Percentiles rank a stretch among this genome's conserved stretches.
Evolutionary conservation across 2,329 filamentous ascomycete species (phyloP).

Genomic region (Neopestalotiopsis sp.): DNA sequence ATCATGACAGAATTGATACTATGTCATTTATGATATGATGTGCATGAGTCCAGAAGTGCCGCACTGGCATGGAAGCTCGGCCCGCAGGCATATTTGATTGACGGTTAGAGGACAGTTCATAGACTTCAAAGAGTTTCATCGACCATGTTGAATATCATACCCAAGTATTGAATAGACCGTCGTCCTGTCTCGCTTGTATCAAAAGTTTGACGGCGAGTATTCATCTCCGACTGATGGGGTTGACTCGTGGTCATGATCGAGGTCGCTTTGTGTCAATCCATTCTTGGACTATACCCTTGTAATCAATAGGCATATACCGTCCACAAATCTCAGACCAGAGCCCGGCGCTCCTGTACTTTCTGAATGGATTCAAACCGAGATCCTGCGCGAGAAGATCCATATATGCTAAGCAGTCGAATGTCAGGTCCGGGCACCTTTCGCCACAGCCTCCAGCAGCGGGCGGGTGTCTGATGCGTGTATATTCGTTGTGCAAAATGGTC

Average conservation of each 20-base stretch:
- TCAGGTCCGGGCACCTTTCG: conserved; percentile 58
- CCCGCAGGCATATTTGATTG: too few species aligned
- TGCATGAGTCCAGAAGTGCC: too few species aligned
- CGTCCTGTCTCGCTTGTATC: too few species aligned
- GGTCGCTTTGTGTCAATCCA: neutral
- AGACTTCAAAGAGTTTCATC: neutral
- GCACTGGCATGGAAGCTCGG: too few species aligned
- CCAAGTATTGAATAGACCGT: neutral
- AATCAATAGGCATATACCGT: neutral
- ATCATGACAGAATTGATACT: too few species aligned
- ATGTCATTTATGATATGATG: too few species aligned
- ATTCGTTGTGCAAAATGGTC: conserved; percentile 59
- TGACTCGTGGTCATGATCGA: neutral
- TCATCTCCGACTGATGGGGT: too few species aligned
- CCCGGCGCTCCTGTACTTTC: conserved; percentile 36
- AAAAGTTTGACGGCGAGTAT: too few species aligned
- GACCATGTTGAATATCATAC: neutral
- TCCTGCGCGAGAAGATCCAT: conserved; percentile 63
- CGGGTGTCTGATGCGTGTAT: conserved; percentile 59
- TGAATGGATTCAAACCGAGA: conserved; percentile 50
- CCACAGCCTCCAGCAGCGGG: conserved; percentile 51
- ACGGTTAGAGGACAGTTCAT: too few species aligned
- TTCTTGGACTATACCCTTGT: neutral
- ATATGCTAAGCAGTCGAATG: conserved; percentile 67
- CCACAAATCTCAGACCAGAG: neutral